Evolutionary conservation across 2,329 filamentous ascomycete genomes (phyloP).

Genomic region (Lizonia empirigonia): DNA sequence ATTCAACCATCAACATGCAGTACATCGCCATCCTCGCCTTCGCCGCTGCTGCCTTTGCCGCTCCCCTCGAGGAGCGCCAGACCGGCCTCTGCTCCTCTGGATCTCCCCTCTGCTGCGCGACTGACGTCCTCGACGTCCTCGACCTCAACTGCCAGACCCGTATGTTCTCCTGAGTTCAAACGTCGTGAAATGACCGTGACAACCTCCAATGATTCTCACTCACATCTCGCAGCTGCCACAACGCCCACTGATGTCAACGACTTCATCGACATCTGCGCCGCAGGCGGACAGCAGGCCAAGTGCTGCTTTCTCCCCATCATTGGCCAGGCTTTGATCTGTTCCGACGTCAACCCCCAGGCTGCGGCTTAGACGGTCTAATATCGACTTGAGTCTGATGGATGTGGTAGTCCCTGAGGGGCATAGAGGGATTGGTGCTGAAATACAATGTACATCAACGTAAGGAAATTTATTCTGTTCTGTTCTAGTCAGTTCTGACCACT

Average conservation of each 20-base stretch:
- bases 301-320: slow-evolving; percentile 63
- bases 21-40: slow-evolving; percentile 44
- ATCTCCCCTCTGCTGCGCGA: slow-evolving; percentile 64
- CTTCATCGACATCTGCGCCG: slow-evolving; percentile 57
- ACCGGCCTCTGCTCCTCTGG: slow-evolving; percentile 43
- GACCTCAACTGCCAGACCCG: slow-evolving; percentile 63
- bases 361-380: neutral
- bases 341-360: slow-evolving; percentile 37
- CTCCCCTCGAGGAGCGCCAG: slow-evolving; percentile 43
- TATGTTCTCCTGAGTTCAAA: slow-evolving; percentile 46
- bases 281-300: slow-evolving; percentile 60
- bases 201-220: slow-evolving; percentile 2
- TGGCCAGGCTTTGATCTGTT: slow-evolving; percentile 49
- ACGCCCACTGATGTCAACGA: slow-evolving; percentile 49
- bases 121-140: slow-evolving; percentile 64
- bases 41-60: slow-evolving; percentile 38
- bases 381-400: neutral
- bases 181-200: neutral
- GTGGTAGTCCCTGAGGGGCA: too few species aligned
- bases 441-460: too few species aligned
- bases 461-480: too few species aligned
- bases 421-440: too few species aligned
- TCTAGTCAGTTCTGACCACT: too few species aligned
- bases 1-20: slow-evolving; percentile 37
- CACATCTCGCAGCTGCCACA: slow-evolving; percentile 36